A percentile compares a stretch with the other conserved stretches of the same genome.
Conservation (phyloP, 192 early-diverging fungal genomes). For the Helicostylum pulchrum region DNA sequence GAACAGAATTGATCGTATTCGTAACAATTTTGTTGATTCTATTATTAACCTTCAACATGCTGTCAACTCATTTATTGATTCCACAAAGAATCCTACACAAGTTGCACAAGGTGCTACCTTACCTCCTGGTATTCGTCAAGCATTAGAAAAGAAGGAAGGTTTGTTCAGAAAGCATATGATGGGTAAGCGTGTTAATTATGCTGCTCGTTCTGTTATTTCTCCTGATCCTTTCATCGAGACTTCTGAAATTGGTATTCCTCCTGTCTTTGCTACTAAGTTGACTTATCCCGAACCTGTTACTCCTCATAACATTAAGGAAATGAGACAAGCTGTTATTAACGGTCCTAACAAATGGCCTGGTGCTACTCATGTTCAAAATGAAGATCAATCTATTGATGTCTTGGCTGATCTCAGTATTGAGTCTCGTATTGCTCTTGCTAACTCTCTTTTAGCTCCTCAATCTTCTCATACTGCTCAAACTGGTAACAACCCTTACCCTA, state of each 20-base stretch:
- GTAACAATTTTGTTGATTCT: conserved; percentile 20
- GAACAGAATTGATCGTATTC: conserved; percentile 12
- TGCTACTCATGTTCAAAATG: conserved; percentile 90
- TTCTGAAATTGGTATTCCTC: conserved; percentile 96
- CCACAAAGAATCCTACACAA: conserved; percentile 74
- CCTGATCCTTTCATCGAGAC: conserved; percentile 98
- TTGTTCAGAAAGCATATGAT: conserved; percentile 99
- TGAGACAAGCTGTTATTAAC: conserved; percentile 91
- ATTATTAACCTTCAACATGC: conserved; percentile 80
- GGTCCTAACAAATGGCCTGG: conserved; percentile 96
- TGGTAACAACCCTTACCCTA: conserved; percentile 50
- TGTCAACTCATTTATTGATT: conserved; percentile 94
- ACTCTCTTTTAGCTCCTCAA: conserved; percentile 82
- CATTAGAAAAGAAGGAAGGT: conserved; percentile 99
- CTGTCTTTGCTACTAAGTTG: conserved; percentile 89
- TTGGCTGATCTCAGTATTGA: conserved; percentile 78
- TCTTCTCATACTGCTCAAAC: conserved; percentile 45
- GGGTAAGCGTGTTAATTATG: conserved; percentile 99
- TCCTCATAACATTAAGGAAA: conserved; percentile 87
- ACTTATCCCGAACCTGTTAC: conserved; percentile 99
- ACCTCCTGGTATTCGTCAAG: conserved; percentile 91
- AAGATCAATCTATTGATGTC: conserved; percentile 86
- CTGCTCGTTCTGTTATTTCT: conserved; percentile 95
- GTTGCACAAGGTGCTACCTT: conserved; percentile 58
- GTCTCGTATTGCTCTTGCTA: conserved; percentile 93